Percentiles rank a stretch among this genome's conserved stretches.
Evolutionary conservation across 768 basidiomycete species (phyloP).

Genomic region (Phlebiopsis flavidoalba): DNA sequence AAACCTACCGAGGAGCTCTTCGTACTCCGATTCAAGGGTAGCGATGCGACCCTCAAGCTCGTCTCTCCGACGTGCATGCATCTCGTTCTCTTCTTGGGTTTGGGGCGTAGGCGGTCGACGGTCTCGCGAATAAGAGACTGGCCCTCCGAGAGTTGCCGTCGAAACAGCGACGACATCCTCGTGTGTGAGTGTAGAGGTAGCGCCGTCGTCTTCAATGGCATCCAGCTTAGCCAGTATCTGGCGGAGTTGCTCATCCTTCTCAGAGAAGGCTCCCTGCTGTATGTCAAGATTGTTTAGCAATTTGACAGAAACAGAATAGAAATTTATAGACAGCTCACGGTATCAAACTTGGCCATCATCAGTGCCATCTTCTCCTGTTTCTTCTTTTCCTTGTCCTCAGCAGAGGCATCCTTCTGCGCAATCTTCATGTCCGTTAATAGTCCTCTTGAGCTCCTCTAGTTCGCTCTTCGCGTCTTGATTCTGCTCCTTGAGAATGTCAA

Average conservation of each 20-base stretch:
- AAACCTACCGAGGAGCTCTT: slow-evolving; percentile 84
- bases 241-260: slow-evolving; percentile 92
- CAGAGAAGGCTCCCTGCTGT: slow-evolving; percentile 90
- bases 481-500: slow-evolving; percentile 95
- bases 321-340: slow-evolving; percentile 45
- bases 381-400: slow-evolving; percentile 97
- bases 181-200: slow-evolving; percentile 52
- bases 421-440: slow-evolving; percentile 73
- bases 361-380: slow-evolving; percentile 99
- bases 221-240: slow-evolving; percentile 82
- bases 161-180: slow-evolving; percentile 79
- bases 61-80: slow-evolving; percentile 73
- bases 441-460: slow-evolving; percentile 83
- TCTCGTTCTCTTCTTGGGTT: slow-evolving; percentile 89
- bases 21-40: slow-evolving; percentile 88
- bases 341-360: slow-evolving; percentile 99
- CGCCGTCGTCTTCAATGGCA: slow-evolving; percentile 59
- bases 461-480: slow-evolving; percentile 82
- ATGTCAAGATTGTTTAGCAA: neutral
- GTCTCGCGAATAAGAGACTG: slow-evolving; percentile 84
- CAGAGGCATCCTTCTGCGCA: slow-evolving; percentile 77
- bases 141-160: slow-evolving; percentile 85
- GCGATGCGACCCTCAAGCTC: slow-evolving; percentile 82
- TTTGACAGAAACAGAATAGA: neutral
- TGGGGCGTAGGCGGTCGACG: slow-evolving; percentile 83